phyloP scores from a whole-genome alignment of 23 red algal genomes.

The Cyanidioschyzon merolae region DNA sequence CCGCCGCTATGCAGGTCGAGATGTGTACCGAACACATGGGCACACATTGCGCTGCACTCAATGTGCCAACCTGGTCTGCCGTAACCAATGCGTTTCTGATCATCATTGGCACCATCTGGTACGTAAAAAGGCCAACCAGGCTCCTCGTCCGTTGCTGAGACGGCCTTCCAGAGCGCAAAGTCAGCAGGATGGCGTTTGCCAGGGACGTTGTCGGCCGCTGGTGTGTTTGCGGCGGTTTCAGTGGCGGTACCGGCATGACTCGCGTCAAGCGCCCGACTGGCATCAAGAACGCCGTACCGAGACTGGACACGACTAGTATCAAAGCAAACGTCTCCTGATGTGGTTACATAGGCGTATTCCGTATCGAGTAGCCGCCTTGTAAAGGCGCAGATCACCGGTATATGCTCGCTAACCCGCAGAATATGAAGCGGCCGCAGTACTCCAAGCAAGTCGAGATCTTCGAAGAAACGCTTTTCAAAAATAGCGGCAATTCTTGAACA shows the following conservation, averaged over 20 bases:
- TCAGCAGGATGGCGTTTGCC: slow-evolving; percentile 65
- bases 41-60: slow-evolving; percentile 93
- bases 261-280: not conserved
- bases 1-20: slow-evolving; percentile 92
- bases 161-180: slow-evolving; percentile 89
- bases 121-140: slow-evolving; percentile 23
- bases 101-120: not conserved
- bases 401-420: slow-evolving; percentile 81
- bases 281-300: not conserved
- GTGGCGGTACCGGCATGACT: not conserved
- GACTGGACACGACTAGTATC: slow-evolving; percentile 30
- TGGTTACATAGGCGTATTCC: slow-evolving; percentile 51
- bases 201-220: not conserved
- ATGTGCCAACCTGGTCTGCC: slow-evolving; percentile 94
- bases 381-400: slow-evolving; percentile 56
- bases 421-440: slow-evolving; percentile 43
- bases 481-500: slow-evolving; percentile 38
- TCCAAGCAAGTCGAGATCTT: slow-evolving; percentile 63
- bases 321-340: slow-evolving; percentile 71
- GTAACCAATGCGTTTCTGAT: not conserved
- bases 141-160: not conserved
- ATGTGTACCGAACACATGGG: slow-evolving; percentile 43
- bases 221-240: slow-evolving; percentile 9
- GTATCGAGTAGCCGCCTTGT: slow-evolving; percentile 39
- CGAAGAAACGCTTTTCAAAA: slow-evolving; percentile 56